Evolutionary conservation across 208 protist species (phyloP).

Genomic region (Leishmania gerbilli): DNA sequence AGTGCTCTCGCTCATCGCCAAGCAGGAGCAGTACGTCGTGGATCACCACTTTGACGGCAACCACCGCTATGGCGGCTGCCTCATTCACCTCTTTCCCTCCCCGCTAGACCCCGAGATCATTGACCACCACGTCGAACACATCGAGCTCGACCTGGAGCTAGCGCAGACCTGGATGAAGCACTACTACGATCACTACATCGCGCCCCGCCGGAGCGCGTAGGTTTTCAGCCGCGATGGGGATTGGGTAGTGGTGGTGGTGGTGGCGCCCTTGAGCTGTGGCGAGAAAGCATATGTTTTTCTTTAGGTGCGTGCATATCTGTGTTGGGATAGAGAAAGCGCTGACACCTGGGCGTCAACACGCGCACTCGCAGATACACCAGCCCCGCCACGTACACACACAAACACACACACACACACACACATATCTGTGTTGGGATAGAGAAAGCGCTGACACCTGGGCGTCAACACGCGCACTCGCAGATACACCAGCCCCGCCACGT

Average conservation of each 20-base stretch:
- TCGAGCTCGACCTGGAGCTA: conserved; percentile 82
- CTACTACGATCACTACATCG: conserved; percentile 84
- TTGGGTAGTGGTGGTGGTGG: background rate
- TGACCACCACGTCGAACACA: conserved; percentile 79
- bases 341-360: background rate
- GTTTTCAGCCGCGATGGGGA: background rate
- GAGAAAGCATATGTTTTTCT: background rate
- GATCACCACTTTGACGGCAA: conserved; percentile 80
- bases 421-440: background rate
- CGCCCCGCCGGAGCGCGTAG: conserved; percentile 37
- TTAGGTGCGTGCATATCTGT: background rate
- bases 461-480: background rate
- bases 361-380: background rate
- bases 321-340: background rate
- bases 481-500: background rate
- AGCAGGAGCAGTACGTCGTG: conserved; percentile 88
- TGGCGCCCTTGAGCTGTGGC: background rate
- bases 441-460: background rate
- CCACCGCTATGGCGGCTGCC: conserved; percentile 84
- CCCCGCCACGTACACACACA: background rate
- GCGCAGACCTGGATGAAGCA: conserved; percentile 84
- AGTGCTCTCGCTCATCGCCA: conserved; percentile 72
- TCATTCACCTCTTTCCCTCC: conserved; percentile 89
- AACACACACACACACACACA: background rate
- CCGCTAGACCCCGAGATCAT: conserved; percentile 81